phyloP scores from a whole-genome alignment of 805 yeast genomes.

The Saturnispora galanensis region DNA sequence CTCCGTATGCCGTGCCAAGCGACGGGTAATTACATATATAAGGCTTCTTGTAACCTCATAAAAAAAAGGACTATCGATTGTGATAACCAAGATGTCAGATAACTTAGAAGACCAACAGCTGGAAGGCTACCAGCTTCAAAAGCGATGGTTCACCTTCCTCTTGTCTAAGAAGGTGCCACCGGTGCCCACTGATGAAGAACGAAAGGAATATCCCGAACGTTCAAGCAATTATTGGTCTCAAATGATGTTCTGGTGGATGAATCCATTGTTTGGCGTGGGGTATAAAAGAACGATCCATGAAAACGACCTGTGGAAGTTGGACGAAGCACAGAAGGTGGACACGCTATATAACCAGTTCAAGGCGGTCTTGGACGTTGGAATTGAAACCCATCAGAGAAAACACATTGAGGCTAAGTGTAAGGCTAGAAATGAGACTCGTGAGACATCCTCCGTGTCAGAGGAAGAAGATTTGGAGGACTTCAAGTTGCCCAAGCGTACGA shows the following conservation, averaged over 20 bases:
- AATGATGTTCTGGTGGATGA: slow-evolving; percentile 57
- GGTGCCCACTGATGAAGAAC: slow-evolving; percentile 40
- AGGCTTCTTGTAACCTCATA: not conserved
- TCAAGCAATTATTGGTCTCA: slow-evolving; percentile 32
- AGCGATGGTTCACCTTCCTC: slow-evolving; percentile 40
- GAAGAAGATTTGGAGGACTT: slow-evolving; percentile 21
- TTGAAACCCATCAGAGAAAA: slow-evolving; percentile 11
- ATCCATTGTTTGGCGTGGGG: slow-evolving; percentile 54
- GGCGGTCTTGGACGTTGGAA: slow-evolving; percentile 23
- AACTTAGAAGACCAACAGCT: not conserved
- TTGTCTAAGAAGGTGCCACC: slow-evolving; percentile 42
- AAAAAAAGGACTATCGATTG: not conserved
- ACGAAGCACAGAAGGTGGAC: slow-evolving; percentile 34
- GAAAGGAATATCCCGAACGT: slow-evolving; percentile 40
- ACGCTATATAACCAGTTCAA: slow-evolving; percentile 31
- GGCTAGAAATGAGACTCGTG: slow-evolving; percentile 16
- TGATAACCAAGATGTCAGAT: no score
- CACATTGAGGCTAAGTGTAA: slow-evolving; percentile 24
- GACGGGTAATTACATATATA: not conserved
- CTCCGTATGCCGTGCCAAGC: no score
- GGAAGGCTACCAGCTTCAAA: slow-evolving; percentile 23
- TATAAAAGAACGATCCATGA: slow-evolving; percentile 63
- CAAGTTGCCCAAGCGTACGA: slow-evolving; percentile 13
- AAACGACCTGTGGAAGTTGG: slow-evolving; percentile 45
- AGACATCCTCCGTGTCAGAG: slow-evolving; percentile 11